A percentile compares a stretch with the other conserved stretches of the same genome.
These are phyloP conservation scores for Juncus effusus DNA, from an alignment of 176 grass and related monocot genomes.

Conservation along the genomic window DNA sequence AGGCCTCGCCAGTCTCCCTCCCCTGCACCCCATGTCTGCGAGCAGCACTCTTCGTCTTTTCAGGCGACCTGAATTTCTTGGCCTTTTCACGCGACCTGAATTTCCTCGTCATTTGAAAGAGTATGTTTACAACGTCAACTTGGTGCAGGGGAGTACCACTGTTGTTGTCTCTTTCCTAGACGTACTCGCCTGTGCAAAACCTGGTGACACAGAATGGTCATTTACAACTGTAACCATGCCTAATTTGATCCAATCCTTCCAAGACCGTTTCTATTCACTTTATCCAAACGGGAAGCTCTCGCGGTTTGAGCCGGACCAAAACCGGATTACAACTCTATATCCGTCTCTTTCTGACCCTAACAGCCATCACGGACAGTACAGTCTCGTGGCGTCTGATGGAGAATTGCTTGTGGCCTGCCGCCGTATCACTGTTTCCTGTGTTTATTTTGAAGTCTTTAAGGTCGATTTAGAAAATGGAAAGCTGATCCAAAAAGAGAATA, in stretches of 20 bases:
- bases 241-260: no score
- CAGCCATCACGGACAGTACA: no score
- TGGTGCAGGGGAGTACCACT: neutral
- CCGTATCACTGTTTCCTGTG: neutral
- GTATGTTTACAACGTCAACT: neutral
- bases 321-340: no score
- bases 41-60: neutral
- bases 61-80: neutral
- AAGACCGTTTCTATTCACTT: no score
- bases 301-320: no score
- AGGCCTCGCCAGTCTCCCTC: neutral
- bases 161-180: neutral
- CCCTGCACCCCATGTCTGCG: neutral
- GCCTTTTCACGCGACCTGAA: neutral
- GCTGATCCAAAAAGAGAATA: no score
- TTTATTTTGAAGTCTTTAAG: constrained; percentile 18
- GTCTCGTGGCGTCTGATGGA: no score
- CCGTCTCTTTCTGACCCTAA: no score
- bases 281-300: no score
- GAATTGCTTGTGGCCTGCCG: no score
- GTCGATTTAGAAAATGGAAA: neutral
- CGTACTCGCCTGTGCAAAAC: neutral
- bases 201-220: no score
- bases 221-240: no score
- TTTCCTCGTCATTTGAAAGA: neutral